Conservation (phyloP, 108 stramenopile genomes). For the Pseudonitzschia delicatissima region DNA sequence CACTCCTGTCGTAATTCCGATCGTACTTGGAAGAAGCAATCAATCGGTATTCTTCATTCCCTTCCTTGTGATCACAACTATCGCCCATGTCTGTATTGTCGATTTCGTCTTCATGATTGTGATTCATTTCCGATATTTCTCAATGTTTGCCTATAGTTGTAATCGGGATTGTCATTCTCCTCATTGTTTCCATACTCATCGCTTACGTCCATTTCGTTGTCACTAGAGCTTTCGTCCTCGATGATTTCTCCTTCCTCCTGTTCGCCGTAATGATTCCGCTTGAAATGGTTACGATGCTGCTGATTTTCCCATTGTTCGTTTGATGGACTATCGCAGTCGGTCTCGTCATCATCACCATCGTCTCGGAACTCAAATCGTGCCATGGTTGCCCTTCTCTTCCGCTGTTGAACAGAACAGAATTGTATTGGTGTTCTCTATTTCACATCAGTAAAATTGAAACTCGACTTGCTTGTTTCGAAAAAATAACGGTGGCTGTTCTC, state of each 20-base stretch:
- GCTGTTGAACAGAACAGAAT: too few relatives aligned
- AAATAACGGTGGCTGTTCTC: too few relatives aligned
- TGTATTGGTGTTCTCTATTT: too few relatives aligned
- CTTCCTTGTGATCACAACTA: not conserved
- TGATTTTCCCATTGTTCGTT: too few relatives aligned
- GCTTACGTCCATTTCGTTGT: not conserved
- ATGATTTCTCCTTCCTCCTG: not conserved
- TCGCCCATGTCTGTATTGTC: not conserved
- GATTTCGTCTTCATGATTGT: not conserved
- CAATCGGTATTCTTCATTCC: not conserved
- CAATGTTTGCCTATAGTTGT: not conserved
- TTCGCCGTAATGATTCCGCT: too few relatives aligned
- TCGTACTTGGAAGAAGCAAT: constrained; percentile 3
- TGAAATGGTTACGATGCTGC: too few relatives aligned
- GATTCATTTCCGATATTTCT: not conserved
- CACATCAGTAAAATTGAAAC: too few relatives aligned
- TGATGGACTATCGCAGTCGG: not conserved
- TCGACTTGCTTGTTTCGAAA: too few relatives aligned
- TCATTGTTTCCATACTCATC: not conserved
- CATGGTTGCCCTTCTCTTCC: not conserved
- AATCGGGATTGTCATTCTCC: not conserved
- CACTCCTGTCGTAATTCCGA: not conserved
- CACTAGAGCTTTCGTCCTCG: not conserved
- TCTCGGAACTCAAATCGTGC: not conserved
- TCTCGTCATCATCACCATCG: not conserved